phyloP scores from a whole-genome alignment of 495 filamentous ascomycete genomes.

The Diplogelasinospora grovesii region DNA sequence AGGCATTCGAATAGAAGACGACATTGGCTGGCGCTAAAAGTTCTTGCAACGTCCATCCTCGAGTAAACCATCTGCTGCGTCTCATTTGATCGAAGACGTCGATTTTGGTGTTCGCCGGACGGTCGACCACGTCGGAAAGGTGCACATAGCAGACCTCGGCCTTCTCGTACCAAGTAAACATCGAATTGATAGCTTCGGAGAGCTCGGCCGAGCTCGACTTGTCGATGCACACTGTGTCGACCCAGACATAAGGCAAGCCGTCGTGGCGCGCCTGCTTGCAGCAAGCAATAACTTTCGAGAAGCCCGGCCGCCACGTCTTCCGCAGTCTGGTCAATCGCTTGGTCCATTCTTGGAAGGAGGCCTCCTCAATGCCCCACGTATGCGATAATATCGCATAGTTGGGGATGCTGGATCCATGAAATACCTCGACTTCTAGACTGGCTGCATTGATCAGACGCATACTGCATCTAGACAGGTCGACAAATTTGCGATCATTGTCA shows the following conservation, averaged over 20 bases:
- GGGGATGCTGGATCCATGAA: constrained; percentile 17
- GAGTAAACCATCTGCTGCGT: constrained; percentile 28
- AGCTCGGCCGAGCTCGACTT: constrained; percentile 40
- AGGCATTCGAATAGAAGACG: constrained; percentile 26
- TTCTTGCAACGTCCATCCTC: constrained; percentile 40
- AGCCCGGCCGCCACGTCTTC: constrained; percentile 23
- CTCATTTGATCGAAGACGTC: constrained; percentile 2
- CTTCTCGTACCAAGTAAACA: constrained; percentile 35
- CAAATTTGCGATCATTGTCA: too few relatives aligned
- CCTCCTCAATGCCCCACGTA: constrained; percentile 28
- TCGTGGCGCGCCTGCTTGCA: constrained; percentile 15
- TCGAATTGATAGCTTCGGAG: constrained; percentile 37
- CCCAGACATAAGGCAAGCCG: constrained; percentile 25
- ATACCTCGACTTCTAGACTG: constrained; percentile 23
- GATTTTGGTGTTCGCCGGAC: background rate
- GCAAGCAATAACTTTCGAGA: constrained; percentile 16
- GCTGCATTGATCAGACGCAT: constrained; percentile 30
- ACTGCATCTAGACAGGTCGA: too few relatives aligned
- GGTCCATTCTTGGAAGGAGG: constrained; percentile 25
- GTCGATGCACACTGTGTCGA: constrained; percentile 40
- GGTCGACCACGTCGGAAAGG: constrained; percentile 26
- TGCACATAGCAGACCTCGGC: constrained; percentile 35
- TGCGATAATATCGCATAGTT: constrained; percentile 33
- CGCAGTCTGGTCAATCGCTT: constrained; percentile 8
- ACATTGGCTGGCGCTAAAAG: constrained; percentile 26